Evolutionary conservation across 345 rosid species (phyloP).

Genomic region (Eutrema yunnanense): DNA sequence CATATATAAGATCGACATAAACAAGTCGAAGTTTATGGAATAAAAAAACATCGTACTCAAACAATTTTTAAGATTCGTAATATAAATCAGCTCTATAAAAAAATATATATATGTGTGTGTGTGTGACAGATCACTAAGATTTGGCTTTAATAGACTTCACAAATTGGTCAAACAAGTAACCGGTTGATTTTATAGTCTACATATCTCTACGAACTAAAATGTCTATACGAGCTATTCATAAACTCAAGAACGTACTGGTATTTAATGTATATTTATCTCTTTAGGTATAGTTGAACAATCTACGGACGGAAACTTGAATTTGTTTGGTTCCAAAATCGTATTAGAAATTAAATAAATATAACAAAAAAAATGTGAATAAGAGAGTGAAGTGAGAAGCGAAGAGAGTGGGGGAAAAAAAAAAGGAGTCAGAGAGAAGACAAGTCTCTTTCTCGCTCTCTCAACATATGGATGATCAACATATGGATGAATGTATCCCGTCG

Average conservation of each 20-base stretch:
- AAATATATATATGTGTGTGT: not conserved
- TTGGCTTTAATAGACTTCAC: not conserved
- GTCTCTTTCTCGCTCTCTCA: slow-evolving; percentile 42
- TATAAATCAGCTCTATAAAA: not conserved
- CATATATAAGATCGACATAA: not conserved
- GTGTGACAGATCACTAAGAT: not conserved
- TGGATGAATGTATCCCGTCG: slow-evolving; percentile 39
- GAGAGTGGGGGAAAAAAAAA: slow-evolving; percentile 20
- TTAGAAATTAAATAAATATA: not conserved
- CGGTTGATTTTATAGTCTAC: slow-evolving; percentile 1
- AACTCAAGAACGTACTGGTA: slow-evolving; percentile 18
- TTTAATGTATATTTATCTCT: slow-evolving; percentile 9
- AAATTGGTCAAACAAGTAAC: slow-evolving; percentile 9
- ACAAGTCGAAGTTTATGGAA: not conserved
- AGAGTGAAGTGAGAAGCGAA: slow-evolving; percentile 25
- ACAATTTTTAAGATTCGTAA: not conserved
- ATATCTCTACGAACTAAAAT: slow-evolving; percentile 7
- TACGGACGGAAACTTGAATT: slow-evolving; percentile 29
- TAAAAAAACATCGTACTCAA: not conserved
- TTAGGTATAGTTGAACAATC: slow-evolving; percentile 22
- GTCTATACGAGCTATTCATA: slow-evolving; percentile 12
- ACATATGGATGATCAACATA: slow-evolving; percentile 16
- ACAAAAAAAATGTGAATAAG: not conserved
- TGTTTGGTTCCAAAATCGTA: slow-evolving; percentile 21
- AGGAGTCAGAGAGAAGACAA: slow-evolving; percentile 29